Evolutionary conservation across 257 asterid species (phyloP).

Genomic region (Craterostigma plantagineum): DNA sequence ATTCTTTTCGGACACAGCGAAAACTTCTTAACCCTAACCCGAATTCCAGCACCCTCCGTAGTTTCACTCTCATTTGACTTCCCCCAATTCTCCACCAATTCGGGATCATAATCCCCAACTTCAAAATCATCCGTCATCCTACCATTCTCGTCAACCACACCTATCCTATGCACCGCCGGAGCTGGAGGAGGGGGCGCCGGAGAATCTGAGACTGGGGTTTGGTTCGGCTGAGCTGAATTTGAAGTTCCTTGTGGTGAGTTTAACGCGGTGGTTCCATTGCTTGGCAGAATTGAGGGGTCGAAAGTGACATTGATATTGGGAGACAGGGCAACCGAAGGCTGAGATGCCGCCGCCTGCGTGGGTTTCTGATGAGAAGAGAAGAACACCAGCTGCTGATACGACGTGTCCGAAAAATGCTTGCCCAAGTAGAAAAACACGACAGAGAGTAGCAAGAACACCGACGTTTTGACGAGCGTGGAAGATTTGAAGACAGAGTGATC

Average conservation of each 20-base stretch:
- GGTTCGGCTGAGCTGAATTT: neutral
- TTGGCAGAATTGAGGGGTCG: conserved; percentile 19
- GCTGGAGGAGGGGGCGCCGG: conserved; percentile 21
- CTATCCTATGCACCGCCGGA: conserved; percentile 56
- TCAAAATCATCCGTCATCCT: conserved; percentile 63
- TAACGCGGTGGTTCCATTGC: conserved; percentile 18
- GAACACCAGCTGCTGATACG: conserved; percentile 47
- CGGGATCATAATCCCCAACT: conserved; percentile 65
- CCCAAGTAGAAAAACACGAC: conserved; percentile 52
- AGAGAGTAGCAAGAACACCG: conserved; percentile 32
- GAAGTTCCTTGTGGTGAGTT: conserved; percentile 3
- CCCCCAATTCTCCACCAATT: conserved; percentile 40
- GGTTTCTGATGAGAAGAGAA: conserved; percentile 16
- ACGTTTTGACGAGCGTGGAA: conserved; percentile 21
- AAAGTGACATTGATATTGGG: conserved; percentile 37
- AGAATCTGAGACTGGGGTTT: conserved; percentile 4
- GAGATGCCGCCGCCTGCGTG: conserved; percentile 4
- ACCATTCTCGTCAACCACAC: conserved; percentile 78
- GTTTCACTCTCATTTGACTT: conserved; percentile 33
- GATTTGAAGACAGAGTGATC: conserved; percentile 18
- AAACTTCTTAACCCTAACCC: conserved; percentile 41
- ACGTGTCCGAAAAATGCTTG: conserved; percentile 38
- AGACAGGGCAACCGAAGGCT: conserved; percentile 25
- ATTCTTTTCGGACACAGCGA: conserved; percentile 35
- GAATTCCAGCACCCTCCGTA: conserved; percentile 17